These are phyloP conservation scores for Choricystis sp. DNA, from an alignment of 139 green algal genomes.

Conservation along the genomic window DNA sequence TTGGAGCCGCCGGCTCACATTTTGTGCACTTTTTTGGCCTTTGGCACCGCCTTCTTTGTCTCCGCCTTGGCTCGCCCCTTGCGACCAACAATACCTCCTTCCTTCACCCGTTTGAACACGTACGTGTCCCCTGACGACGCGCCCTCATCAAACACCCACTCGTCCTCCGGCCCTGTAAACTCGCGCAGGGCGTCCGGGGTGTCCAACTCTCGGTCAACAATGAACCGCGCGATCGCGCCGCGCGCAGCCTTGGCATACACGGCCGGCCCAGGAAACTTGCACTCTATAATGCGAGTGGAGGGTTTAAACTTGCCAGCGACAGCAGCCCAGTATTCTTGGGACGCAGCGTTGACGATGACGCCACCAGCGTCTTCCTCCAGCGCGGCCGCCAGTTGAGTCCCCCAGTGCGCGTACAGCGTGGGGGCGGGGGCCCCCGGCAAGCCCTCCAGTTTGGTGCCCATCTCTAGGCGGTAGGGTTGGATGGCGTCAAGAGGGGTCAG, in stretches of 20 bases:
- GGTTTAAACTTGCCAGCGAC: conserved; percentile 2
- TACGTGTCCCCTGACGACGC: background rate
- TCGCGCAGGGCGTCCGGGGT: background rate
- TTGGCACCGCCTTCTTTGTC: background rate
- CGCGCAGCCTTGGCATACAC: conserved; percentile 14
- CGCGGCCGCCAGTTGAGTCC: conserved; percentile 1
- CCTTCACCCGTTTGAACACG: background rate
- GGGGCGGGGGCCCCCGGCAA: background rate
- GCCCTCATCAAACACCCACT: background rate
- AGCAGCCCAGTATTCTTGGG: conserved; percentile 10
- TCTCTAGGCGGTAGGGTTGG: conserved; percentile 17
- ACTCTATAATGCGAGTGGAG: background rate
- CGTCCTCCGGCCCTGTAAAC: background rate
- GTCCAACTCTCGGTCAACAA: background rate
- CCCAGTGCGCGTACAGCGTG: conserved; percentile 20
- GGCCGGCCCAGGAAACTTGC: background rate
- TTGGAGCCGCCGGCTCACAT: too few species aligned
- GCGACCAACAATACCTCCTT: background rate
- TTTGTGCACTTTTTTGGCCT: background rate
- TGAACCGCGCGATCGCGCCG: background rate
- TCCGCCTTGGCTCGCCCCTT: background rate
- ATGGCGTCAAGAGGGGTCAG: conserved; percentile 16
- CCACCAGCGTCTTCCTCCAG: conserved; percentile 1
- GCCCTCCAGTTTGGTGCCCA: conserved; percentile 5
- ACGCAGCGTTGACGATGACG: conserved; percentile 13